Evolutionary conservation across 106 monocot genomes (phyloP), one percentile per base, ranked within the genome.

Genomic region (Hemerocallis citrina): DNA sequence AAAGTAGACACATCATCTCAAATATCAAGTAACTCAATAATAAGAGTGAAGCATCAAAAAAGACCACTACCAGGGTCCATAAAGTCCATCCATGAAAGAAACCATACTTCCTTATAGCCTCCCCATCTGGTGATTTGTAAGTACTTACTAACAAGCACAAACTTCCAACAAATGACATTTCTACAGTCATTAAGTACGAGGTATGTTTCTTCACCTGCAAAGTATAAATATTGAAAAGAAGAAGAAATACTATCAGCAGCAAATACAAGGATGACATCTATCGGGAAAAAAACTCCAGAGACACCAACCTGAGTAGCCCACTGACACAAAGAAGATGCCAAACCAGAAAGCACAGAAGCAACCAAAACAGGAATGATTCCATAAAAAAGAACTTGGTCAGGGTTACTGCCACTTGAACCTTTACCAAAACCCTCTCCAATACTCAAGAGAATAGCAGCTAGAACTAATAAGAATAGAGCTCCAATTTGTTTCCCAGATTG

Each of bases 241-340:
- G 19, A 62, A 20, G 44, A 44, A n/a, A 28, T 58, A 46, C 7
- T 22, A 29, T 54, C 54, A 32, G 54, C n/a, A 33, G 45, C 6
- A 33, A 68, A 62, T 6, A n/a, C n/a, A n/a, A n/a, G n/a, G n/a
- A n/a, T n/a, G n/a, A n/a, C n/a, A n/a, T n/a, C n/a, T n/a, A n/a
- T n/a, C n/a, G n/a, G n/a, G n/a, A n/a, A 59, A 49, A 8, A 27
- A 56, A 27, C 51, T 20, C n/a, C n/a, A n/a, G n/a, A 59, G 22
- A 7, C n/a, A n/a, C 60, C n/a, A n/a, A 98, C 98, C 92, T 98
- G 98, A 75, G 85, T 69, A 61, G 98, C 98, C 98, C 98, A 98
- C 62, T 98, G 98, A 56, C 98, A 98, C 57, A 98, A 67, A 57
- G 85, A 78, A 66, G 98, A 98, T 42, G 98, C 92, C 68, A 98